Evolutionary conservation across 768 basidiomycete genomes (phyloP).

Genomic region (Suillus ampliporus): DNA sequence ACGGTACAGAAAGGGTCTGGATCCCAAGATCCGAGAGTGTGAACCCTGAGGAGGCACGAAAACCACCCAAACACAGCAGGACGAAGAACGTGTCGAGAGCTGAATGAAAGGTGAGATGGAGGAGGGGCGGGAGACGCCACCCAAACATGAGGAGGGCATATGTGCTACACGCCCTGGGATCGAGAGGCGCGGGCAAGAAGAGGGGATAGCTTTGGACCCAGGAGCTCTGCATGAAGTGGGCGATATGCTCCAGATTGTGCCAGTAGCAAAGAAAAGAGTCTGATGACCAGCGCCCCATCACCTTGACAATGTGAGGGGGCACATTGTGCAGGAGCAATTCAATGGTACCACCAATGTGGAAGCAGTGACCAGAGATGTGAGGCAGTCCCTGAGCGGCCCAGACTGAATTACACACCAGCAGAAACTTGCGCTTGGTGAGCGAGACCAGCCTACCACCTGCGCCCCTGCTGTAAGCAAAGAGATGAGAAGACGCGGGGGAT

Average conservation of each 20-base stretch:
- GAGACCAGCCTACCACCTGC: slow-evolving; percentile 5
- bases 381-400: slow-evolving; percentile 19
- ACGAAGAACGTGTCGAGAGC: too few species aligned
- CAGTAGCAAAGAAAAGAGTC: slow-evolving; percentile 42
- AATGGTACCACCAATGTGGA: slow-evolving; percentile 40
- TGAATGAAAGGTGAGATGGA: too few species aligned
- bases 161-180: too few species aligned
- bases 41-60: too few species aligned
- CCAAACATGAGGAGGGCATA: too few species aligned
- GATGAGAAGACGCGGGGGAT: slow-evolving; percentile 18
- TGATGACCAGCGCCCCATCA: slow-evolving; percentile 39
- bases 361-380: slow-evolving; percentile 34
- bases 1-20: too few species aligned
- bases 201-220: neutral
- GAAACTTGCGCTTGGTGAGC: slow-evolving; percentile 24
- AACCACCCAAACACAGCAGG: too few species aligned
- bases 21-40: too few species aligned
- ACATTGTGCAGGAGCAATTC: slow-evolving; percentile 37
- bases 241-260: slow-evolving; percentile 34
- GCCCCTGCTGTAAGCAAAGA: slow-evolving; percentile 22
- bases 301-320: slow-evolving; percentile 35
- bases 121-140: too few species aligned
- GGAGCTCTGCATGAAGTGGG: slow-evolving; percentile 14
- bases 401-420: slow-evolving; percentile 31
- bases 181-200: too few species aligned